phyloP scores from a whole-genome alignment of 768 basidiomycete genomes.

The Kondoa malvinella region DNA sequence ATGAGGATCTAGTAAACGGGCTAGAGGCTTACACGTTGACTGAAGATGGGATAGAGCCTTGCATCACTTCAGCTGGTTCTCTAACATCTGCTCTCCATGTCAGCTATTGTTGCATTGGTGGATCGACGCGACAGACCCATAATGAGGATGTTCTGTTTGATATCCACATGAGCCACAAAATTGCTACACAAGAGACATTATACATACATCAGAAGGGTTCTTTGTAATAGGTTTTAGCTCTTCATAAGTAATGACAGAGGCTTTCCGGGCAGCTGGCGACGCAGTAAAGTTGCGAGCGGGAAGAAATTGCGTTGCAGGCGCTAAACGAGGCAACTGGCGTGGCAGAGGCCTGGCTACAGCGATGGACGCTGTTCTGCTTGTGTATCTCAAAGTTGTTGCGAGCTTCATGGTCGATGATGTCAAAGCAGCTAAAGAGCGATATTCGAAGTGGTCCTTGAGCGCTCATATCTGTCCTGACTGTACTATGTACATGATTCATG shows the following conservation, averaged over 20 bases:
- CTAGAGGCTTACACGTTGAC: conserved; percentile 44
- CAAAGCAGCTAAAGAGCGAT: too few species aligned
- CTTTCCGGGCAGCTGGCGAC: neutral
- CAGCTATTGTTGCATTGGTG: neutral
- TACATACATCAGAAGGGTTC: conserved; percentile 46
- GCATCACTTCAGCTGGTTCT: conserved; percentile 74
- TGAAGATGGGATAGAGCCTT: conserved; percentile 80
- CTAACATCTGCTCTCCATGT: conserved; percentile 52
- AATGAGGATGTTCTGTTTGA: conserved; percentile 19
- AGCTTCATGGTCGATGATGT: neutral
- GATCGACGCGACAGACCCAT: conserved; percentile 12
- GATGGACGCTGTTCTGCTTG: neutral
- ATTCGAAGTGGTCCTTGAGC: too few species aligned
- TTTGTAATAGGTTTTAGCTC: conserved; percentile 62
- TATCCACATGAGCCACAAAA: neutral
- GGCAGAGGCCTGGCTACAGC: neutral
- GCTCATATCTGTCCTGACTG: neutral
- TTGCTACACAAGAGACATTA: conserved; percentile 5
- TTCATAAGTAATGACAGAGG: conserved; percentile 45
- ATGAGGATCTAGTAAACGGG: neutral
- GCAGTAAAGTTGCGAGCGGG: neutral
- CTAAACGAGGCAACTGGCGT: neutral
- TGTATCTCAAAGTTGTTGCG: neutral
- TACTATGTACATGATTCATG: neutral
- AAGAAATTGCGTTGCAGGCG: neutral